These are phyloP conservation scores for Candida yuanshanica DNA, from an alignment of 805 yeast genomes.

Conservation along the genomic window DNA sequence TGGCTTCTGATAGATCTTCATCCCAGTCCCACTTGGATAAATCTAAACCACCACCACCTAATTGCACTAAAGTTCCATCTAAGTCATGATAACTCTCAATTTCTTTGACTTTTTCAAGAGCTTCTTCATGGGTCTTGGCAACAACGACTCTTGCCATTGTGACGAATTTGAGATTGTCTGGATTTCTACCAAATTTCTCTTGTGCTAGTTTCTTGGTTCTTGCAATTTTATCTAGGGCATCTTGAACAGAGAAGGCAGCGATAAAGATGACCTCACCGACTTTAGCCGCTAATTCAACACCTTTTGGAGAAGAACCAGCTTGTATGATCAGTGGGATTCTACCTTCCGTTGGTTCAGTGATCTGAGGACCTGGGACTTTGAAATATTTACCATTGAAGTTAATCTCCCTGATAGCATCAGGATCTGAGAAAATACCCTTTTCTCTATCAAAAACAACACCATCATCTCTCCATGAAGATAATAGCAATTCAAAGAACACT, in stretches of 20 bases:
- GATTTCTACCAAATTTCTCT: constrained; percentile 31
- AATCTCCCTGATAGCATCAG: constrained; percentile 36
- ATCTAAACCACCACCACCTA: constrained; percentile 43
- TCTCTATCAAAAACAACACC: constrained; percentile 26
- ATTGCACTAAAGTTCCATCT: constrained; percentile 38
- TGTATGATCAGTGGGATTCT: constrained; percentile 41
- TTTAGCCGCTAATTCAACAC: constrained; percentile 39
- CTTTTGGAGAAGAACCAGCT: constrained; percentile 40
- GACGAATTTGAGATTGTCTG: constrained; percentile 34
- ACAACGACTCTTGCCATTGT: constrained; percentile 32
- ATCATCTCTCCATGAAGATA: constrained; percentile 43
- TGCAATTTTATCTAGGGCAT: constrained; percentile 24
- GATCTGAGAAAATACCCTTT: constrained; percentile 33
- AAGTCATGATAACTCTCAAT: constrained; percentile 29
- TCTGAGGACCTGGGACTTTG: constrained; percentile 36
- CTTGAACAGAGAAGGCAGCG: constrained; percentile 29
- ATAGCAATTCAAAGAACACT: constrained; percentile 36
- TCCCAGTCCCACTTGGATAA: constrained; percentile 40
- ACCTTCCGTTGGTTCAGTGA: constrained; percentile 40
- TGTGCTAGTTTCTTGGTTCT: constrained; percentile 30
- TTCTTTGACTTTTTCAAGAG: constrained; percentile 31
- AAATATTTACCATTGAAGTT: constrained; percentile 36
- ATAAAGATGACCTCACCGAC: constrained; percentile 40
- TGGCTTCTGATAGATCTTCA: constrained; percentile 28
- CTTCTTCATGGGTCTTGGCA: constrained; percentile 37